phyloP scores from a whole-genome alignment of 495 filamentous ascomycete genomes.

The Staphylotrichum tortipilum region DNA sequence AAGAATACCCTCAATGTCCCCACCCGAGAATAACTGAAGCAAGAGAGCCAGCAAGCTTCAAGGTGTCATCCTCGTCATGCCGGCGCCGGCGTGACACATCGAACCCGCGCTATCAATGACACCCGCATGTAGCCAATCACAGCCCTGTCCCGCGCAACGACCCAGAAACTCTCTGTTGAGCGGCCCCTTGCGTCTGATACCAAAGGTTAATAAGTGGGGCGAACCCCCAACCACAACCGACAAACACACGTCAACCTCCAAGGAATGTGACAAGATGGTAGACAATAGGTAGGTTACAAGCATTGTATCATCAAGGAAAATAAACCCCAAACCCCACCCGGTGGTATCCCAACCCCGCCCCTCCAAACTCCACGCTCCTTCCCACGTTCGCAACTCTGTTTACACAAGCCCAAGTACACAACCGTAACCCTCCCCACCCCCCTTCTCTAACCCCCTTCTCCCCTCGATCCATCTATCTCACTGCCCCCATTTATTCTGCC shows the following conservation, averaged over 20 bases:
- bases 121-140: slow-evolving; percentile 22
- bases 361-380: background rate
- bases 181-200: background rate
- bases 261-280: too few species aligned
- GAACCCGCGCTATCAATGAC: background rate
- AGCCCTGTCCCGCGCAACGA: slow-evolving; percentile 19
- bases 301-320: background rate
- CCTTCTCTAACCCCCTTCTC: slow-evolving; percentile 1
- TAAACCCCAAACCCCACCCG: background rate
- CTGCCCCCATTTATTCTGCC: slow-evolving; percentile 24
- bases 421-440: background rate
- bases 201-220: too few species aligned
- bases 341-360: background rate
- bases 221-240: too few species aligned
- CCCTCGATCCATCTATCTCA: background rate
- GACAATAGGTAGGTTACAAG: too few species aligned
- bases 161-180: background rate
- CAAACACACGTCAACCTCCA: too few species aligned
- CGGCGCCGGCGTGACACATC: slow-evolving; percentile 25
- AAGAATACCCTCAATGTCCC: too few species aligned
- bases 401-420: background rate
- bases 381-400: too few species aligned
- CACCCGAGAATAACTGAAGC: too few species aligned
- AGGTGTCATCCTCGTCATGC: slow-evolving; percentile 1
- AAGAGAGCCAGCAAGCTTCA: background rate